These are phyloP conservation scores for Biscogniauxia marginata DNA, from an alignment of 2,329 filamentous ascomycete species.

Conservation along the genomic window DNA sequence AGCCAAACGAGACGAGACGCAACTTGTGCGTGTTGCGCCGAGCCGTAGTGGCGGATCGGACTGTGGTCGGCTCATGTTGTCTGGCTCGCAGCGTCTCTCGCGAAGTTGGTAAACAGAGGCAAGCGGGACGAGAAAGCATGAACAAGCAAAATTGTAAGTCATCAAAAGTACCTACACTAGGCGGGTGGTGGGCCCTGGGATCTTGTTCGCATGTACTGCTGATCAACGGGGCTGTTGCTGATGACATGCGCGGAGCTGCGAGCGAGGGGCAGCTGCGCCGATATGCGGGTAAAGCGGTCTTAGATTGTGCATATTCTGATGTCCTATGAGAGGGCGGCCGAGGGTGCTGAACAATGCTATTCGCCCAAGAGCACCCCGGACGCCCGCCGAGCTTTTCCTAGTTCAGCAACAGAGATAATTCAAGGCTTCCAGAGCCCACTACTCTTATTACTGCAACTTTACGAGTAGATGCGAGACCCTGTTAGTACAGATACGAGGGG, in stretches of 20 bases:
- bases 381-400: constrained; percentile 24
- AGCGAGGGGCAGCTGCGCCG: constrained; percentile 42
- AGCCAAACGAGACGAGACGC: not conserved
- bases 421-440: constrained; percentile 18
- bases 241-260: constrained; percentile 24
- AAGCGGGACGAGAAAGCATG: not conserved
- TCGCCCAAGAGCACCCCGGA: constrained; percentile 31
- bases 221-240: constrained; percentile 7
- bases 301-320: constrained; percentile 39
- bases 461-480: not conserved
- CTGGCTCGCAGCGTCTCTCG: not conserved
- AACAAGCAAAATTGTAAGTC: not conserved
- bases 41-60: not conserved
- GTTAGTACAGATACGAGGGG: constrained; percentile 9
- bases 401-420: constrained; percentile 24
- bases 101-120: no score
- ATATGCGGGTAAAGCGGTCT: constrained; percentile 41
- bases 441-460: not conserved
- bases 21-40: not conserved
- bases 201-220: not conserved
- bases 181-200: not conserved
- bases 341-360: constrained; percentile 33
- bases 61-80: not conserved
- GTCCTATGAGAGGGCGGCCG: constrained; percentile 40
- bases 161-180: not conserved